Evolutionary conservation across 2,329 filamentous ascomycete genomes (phyloP).

Genomic region (Cordyceps javanica): DNA sequence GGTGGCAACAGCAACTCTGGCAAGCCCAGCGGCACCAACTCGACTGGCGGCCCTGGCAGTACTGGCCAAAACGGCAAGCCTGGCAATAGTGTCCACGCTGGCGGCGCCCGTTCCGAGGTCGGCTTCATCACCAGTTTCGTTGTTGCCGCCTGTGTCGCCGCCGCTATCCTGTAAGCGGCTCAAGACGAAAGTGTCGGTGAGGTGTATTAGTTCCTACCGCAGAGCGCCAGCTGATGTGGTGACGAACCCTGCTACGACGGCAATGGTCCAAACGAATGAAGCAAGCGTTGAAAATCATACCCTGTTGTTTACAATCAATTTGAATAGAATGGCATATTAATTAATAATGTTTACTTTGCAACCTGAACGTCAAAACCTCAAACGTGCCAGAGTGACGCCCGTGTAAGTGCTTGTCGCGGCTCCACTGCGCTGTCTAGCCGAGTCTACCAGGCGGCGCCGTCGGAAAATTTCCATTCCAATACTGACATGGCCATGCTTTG

Average conservation of each 20-base stretch:
- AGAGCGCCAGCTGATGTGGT: too few relatives aligned
- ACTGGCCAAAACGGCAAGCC: constrained; percentile 5
- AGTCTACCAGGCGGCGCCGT: not conserved
- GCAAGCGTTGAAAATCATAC: not conserved
- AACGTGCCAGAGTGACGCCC: not conserved
- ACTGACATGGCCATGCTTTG: not conserved
- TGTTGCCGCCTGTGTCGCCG: constrained; percentile 19
- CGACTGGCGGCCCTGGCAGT: not conserved
- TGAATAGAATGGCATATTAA: constrained; percentile 1
- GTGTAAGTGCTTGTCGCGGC: constrained; percentile 3
- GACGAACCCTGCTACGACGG: too few relatives aligned
- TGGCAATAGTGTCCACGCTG: constrained; percentile 10
- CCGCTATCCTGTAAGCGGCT: constrained; percentile 16
- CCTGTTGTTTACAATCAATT: not conserved
- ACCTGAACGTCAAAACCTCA: too few relatives aligned
- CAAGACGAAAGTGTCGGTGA: too few relatives aligned
- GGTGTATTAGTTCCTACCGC: too few relatives aligned
- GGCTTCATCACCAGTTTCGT: constrained; percentile 21
- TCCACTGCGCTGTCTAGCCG: not conserved
- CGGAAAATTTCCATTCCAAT: constrained; percentile 3
- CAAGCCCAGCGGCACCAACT: constrained; percentile 1
- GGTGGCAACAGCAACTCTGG: not conserved
- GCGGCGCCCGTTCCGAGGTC: constrained; percentile 22
- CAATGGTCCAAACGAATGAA: not conserved
- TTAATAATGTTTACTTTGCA: not conserved